Base-by-base conservation (phyloP, 257 asterid genomes). In the Solanum commersonii region DNA sequence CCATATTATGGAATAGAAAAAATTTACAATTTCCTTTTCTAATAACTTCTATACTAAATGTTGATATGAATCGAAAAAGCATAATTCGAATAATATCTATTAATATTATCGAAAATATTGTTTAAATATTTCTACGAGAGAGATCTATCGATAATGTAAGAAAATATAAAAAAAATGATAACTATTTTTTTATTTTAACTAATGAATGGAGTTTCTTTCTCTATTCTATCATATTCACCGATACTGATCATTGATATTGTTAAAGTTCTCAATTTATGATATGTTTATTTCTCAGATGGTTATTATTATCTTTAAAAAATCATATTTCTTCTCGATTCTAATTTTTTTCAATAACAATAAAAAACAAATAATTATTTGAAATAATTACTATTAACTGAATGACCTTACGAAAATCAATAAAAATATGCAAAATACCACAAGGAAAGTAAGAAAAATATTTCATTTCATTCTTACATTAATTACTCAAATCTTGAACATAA, bases 401-500 rank as follows among this genome's bases (percentile, higher is more conserved):
- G 15, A 63, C 5, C 6, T 3, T 23, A 10, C 1, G 3, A n/a
- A 63, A n/a, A 63, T 63, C 0, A 63, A 63, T 2, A 59, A 59
- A 1, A 65, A 65, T 33, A 70, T 29, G 23, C 38, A 70, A 70
- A 70, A 31, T 70, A 70, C 6, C 40, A 29, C 37, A 27, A 70
- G 16, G 11, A 68, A 14, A 27, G 22, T 71, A 15, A 15, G 29
- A 23, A 31, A 1, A 1, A 1, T 31, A 1, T 31, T 33, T 7
- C 63, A 40, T 20, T 10, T 86, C 63, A 22, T n/a, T 89, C 90
- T 94, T 91, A 93, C 90, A 91, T 63, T 8, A 90, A 71, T 5
- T 46, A 90, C 89, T 85, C 90, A 93, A 85, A 91, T 88, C 49
- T 91, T 91, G 87, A 96, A 94, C 56, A 90, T 88, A 23, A 94